These are phyloP conservation scores for Sporothrix brasiliensis DNA, from an alignment of 2,329 filamentous ascomycete species.

Conservation along the genomic window DNA sequence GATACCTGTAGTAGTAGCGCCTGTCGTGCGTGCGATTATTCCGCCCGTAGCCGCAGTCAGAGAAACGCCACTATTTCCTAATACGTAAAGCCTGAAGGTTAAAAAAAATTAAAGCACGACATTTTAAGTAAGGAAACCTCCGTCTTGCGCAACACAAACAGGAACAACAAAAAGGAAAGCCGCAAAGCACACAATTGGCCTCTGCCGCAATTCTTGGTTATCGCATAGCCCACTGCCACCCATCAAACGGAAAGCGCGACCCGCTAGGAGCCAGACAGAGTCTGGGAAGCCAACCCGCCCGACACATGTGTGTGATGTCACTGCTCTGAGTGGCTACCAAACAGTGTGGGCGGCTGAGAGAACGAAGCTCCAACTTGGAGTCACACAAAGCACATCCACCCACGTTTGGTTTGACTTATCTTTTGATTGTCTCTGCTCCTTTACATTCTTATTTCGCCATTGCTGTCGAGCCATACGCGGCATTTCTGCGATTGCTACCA, in stretches of 20 bases:
- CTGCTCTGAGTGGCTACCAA: slow-evolving; percentile 29
- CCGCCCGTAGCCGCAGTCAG: background rate
- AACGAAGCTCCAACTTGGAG: background rate
- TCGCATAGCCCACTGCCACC: background rate
- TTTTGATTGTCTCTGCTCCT: background rate
- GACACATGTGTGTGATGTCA: slow-evolving; percentile 32
- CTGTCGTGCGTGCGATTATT: background rate
- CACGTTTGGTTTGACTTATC: background rate
- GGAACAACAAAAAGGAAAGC: background rate
- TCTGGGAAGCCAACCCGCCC: slow-evolving; percentile 1
- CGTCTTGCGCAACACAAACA: slow-evolving; percentile 14
- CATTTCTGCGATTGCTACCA: background rate
- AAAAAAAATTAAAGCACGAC: slow-evolving; percentile 6
- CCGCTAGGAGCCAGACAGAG: background rate
- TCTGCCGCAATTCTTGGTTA: background rate
- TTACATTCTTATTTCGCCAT: background rate
- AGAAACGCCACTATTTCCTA: background rate
- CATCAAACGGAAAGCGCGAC: background rate
- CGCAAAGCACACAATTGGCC: background rate
- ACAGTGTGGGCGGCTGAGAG: slow-evolving; percentile 15
- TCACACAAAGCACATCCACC: background rate
- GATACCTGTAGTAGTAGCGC: background rate
- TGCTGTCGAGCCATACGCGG: background rate
- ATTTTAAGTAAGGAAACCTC: slow-evolving; percentile 9
- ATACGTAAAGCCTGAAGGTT: slow-evolving; percentile 2